Conservation (phyloP, 116 monocot species). For the Zostera marina region DNA sequence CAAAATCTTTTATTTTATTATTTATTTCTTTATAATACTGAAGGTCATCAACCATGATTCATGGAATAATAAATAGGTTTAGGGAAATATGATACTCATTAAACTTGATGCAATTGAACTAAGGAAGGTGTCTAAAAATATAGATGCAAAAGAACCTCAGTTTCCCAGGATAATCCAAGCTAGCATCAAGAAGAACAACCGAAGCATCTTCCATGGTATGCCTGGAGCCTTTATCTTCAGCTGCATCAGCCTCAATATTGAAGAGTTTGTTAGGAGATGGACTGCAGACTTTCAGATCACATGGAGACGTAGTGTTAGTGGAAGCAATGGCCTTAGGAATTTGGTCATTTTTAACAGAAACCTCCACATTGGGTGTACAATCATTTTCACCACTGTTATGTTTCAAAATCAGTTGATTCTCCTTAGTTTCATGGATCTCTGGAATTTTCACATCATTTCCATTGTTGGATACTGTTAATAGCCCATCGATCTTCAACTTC, state of each 20-base stretch:
- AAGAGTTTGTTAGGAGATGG: background rate
- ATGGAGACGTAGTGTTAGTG: background rate
- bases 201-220: conserved; percentile 84
- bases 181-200: conserved; percentile 63
- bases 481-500: conserved; percentile 6
- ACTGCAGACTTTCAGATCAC: background rate
- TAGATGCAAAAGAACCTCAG: conserved; percentile 32
- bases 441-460: background rate
- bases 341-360: background rate
- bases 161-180: conserved; percentile 43
- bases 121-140: no score
- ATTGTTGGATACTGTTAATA: background rate
- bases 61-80: no score
- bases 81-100: no score
- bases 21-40: background rate
- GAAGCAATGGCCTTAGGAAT: background rate
- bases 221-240: conserved; percentile 81
- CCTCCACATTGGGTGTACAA: background rate
- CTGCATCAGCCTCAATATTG: conserved; percentile 52
- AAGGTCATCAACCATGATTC: no score
- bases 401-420: background rate
- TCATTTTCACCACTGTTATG: background rate
- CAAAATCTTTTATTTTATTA: background rate
- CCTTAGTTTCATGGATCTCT: background rate
- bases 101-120: no score